phyloP scores from a whole-genome alignment of 805 yeast species.

The Yamadazyma paraphyllophila region DNA sequence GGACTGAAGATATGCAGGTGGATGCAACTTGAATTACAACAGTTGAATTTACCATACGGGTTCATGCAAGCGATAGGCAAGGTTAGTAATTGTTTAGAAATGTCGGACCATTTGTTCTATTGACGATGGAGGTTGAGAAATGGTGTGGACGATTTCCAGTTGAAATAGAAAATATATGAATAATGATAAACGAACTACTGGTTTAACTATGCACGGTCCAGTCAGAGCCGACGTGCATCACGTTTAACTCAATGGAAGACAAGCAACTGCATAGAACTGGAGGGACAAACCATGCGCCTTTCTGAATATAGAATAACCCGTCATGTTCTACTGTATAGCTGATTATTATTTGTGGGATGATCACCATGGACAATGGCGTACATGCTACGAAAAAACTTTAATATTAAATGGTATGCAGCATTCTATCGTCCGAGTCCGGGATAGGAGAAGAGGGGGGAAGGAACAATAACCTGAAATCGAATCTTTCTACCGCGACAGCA shows the following conservation, averaged over 20 bases:
- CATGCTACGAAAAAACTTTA: background rate
- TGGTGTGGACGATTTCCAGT: too few relatives aligned
- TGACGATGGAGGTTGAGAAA: too few relatives aligned
- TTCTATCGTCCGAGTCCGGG: background rate
- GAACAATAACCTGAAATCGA: background rate
- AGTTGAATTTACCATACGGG: too few relatives aligned
- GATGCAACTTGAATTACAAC: too few relatives aligned
- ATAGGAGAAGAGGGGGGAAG: background rate
- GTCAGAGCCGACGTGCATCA: background rate
- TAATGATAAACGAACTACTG: background rate
- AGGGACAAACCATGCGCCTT: background rate
- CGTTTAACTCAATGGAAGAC: background rate
- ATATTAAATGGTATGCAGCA: background rate
- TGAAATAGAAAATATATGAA: background rate
- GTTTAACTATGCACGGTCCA: background rate
- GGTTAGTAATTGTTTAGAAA: background rate
- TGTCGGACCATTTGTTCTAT: background rate
- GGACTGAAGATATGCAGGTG: too few relatives aligned
- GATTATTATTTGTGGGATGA: background rate
- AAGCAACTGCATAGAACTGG: background rate
- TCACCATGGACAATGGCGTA: background rate
- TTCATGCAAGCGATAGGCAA: background rate
- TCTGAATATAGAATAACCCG: background rate
- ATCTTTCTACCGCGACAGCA: too few relatives aligned
- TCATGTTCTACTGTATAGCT: background rate